phyloP scores from a whole-genome alignment of 768 basidiomycete genomes.

The Mycena haematopus region DNA sequence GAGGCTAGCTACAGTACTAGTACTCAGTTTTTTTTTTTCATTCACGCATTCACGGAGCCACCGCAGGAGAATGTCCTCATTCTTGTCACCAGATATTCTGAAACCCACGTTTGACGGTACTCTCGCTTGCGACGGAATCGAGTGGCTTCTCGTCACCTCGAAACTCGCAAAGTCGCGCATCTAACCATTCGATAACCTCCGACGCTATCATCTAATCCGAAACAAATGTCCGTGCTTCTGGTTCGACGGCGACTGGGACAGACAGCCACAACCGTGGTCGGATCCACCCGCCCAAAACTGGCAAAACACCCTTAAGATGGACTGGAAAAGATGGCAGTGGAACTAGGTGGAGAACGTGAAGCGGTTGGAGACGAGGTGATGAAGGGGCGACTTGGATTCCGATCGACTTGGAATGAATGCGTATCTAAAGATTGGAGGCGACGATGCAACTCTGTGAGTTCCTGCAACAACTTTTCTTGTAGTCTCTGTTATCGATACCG shows the following conservation, averaged over 20 bases:
- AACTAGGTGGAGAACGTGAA: slow-evolving; percentile 11
- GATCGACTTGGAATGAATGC: background rate
- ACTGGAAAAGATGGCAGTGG: slow-evolving; percentile 11
- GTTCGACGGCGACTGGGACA: slow-evolving; percentile 22
- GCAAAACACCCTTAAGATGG: slow-evolving; percentile 5
- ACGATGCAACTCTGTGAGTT: slow-evolving; percentile 3
- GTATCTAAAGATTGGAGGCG: background rate
- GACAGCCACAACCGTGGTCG: slow-evolving; percentile 6
- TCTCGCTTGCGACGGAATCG: slow-evolving; percentile 5
- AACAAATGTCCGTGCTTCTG: slow-evolving; percentile 2
- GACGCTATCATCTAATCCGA: background rate
- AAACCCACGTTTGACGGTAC: slow-evolving; percentile 11
- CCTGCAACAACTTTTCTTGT: background rate
- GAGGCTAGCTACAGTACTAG: too few species aligned
- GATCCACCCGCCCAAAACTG: slow-evolving; percentile 5
- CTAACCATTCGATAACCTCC: slow-evolving; percentile 1
- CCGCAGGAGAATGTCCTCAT: slow-evolving; percentile 6
- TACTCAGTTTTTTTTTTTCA: too few species aligned
- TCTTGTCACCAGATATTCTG: slow-evolving; percentile 12
- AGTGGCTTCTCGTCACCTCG: slow-evolving; percentile 17
- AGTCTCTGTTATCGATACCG: background rate
- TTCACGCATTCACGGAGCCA: too few species aligned
- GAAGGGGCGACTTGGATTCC: slow-evolving; percentile 1
- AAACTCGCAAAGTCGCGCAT: slow-evolving; percentile 3
- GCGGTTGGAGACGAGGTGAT: slow-evolving; percentile 8